Percentiles rank a stretch among this genome's conserved stretches.
Evolutionary conservation across 129 eudicot genomes (phyloP).

Genomic region (Pittosporum tobira): DNA sequence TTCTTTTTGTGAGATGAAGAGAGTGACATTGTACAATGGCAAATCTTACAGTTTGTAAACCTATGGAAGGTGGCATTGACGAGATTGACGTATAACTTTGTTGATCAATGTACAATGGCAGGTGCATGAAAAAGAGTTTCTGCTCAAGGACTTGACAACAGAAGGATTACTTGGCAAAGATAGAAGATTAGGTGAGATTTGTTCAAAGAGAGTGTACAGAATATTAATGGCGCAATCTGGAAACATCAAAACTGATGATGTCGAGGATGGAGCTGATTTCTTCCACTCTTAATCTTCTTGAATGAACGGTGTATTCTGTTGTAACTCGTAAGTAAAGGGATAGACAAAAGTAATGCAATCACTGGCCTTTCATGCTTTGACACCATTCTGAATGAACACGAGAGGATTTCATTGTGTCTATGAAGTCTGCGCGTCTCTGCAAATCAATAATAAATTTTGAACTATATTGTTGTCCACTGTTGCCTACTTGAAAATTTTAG

Average conservation of each 20-base stretch:
- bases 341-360: neutral
- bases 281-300: slow-evolving; percentile 21
- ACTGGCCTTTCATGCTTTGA: too few species aligned
- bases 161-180: slow-evolving; percentile 69
- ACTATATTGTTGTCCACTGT: too few species aligned
- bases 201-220: slow-evolving; percentile 93
- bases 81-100: neutral
- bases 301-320: neutral
- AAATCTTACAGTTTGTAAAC: neutral
- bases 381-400: too few species aligned
- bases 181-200: slow-evolving; percentile 81
- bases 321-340: neutral
- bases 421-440: too few species aligned
- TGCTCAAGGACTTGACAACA: slow-evolving; percentile 60
- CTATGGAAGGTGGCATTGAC: neutral
- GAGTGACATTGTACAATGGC: too few species aligned
- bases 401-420: too few species aligned
- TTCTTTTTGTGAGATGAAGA: too few species aligned
- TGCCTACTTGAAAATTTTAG: too few species aligned
- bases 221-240: slow-evolving; percentile 85
- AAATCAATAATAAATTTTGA: too few species aligned
- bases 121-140: slow-evolving; percentile 79
- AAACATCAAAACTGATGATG: slow-evolving; percentile 61
- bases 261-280: slow-evolving; percentile 85
- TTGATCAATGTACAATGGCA: slow-evolving; percentile 12